Base-by-base conservation (phyloP, 176 grass and related monocot genomes). In the Juncus effusus region DNA sequence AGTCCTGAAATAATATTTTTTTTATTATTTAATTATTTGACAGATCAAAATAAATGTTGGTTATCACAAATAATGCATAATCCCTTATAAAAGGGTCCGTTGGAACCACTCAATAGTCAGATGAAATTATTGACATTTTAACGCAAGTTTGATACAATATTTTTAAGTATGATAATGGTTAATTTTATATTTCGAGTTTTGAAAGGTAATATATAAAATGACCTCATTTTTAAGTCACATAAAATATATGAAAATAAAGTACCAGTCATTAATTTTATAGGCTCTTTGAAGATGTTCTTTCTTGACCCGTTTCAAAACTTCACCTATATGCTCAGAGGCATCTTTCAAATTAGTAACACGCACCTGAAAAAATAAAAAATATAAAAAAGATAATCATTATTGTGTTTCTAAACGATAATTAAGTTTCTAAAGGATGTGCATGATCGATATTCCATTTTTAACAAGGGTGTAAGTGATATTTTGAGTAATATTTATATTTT, bases 301-400 rank as follows among this genome's bases (percentile, higher is more conserved):
- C 62, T 93, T 99, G 76, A 99, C 94, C 10, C 88, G 85, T 54
- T 79, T 89, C 51, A 99, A 59, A 80, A 99, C 94, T 72, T 93
- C 94, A 19, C 94, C 88, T 65, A 99, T 99, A 67, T 99, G 94
- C 63, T 99, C 88, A 65, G 94, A 73, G 60, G 94, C 88, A 82
- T 99, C 88, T 76, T 6, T 80, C 80, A 99, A 93, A 82, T 92
- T 99, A 51, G 94, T 99, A 54, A 99, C 88, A 42, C 94, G 88
- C 4, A 93, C 94, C 94, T 99, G 60, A 41, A 28, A 52, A 72
- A 36, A 47, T 1, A 47, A 5, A 47, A 47, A 4, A 52, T 42
- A 42, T 63, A 61, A 4, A 1, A 13, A 8, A 64, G 8, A 63
- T 54, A 64, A 42, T 39, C 7, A 7, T 2, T 7, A 3, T 64